Conservation (phyloP, 495 filamentous ascomycete genomes). For the Chaetomium tenue region DNA sequence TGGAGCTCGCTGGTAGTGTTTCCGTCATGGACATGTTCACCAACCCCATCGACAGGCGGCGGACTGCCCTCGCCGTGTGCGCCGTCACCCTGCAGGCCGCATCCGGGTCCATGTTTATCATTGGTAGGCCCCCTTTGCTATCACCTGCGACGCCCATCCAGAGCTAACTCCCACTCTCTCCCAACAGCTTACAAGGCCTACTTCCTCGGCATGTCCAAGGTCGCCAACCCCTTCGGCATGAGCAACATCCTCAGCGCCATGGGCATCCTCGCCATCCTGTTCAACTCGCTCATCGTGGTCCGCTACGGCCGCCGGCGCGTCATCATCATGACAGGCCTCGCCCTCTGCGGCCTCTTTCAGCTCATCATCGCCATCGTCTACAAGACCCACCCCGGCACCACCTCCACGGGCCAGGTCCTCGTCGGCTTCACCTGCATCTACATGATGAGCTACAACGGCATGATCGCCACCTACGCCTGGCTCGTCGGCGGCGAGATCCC, state of each 20-base stretch:
- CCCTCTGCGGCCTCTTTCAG: constrained; percentile 54
- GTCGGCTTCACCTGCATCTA: constrained; percentile 57
- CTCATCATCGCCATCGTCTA: constrained; percentile 57
- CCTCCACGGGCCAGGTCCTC: constrained; percentile 51
- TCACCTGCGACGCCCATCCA: too few species aligned
- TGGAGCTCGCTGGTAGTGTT: constrained; percentile 41
- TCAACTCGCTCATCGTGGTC: constrained; percentile 55
- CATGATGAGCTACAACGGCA: constrained; percentile 55
- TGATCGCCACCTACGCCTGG: constrained; percentile 60
- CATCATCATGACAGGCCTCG: constrained; percentile 52
- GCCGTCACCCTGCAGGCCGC: constrained; percentile 57
- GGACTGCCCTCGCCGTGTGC: constrained; percentile 51
- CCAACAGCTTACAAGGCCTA: constrained; percentile 58
- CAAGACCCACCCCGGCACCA: constrained; percentile 47
- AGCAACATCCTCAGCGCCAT: constrained; percentile 55
- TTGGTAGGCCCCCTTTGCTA: constrained; percentile 36
- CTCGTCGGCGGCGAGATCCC: constrained; percentile 60
- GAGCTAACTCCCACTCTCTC: too few species aligned
- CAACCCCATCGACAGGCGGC: constrained; percentile 53
- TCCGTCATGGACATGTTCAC: constrained; percentile 54
- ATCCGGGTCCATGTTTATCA: constrained; percentile 61
- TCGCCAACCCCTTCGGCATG: constrained; percentile 59
- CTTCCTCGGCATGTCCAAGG: constrained; percentile 63
- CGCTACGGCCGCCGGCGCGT: constrained; percentile 53
- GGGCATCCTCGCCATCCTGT: constrained; percentile 56